Conservation (phyloP, 2,329 filamentous ascomycete species). For the Aureobasidium sp. region DNA sequence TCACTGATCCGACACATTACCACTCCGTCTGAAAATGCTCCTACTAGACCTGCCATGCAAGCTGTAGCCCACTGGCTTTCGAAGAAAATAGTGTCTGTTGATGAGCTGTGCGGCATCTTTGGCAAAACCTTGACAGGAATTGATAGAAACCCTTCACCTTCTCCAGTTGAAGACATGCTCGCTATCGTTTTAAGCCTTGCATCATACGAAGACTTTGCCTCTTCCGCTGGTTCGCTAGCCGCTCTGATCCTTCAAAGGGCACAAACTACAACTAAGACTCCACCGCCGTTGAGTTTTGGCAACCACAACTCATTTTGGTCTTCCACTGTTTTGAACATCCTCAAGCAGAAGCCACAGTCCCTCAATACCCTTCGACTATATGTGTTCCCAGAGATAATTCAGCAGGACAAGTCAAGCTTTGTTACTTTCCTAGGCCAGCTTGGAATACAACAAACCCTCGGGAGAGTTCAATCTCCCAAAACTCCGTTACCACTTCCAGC, state of each 20-base stretch:
- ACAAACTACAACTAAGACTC: constrained; percentile 13
- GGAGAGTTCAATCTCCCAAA: not conserved
- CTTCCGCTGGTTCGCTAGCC: constrained; percentile 15
- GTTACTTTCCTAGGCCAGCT: constrained; percentile 34
- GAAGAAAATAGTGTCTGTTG: constrained; percentile 47
- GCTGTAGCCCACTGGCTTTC: constrained; percentile 58
- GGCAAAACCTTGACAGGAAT: not conserved
- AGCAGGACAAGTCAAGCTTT: constrained; percentile 34
- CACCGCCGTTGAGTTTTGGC: constrained; percentile 4
- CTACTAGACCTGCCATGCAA: constrained; percentile 62
- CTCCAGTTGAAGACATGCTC: not conserved
- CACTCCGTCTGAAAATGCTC: constrained; percentile 22
- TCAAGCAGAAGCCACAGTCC: constrained; percentile 30
- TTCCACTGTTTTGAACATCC: constrained; percentile 29
- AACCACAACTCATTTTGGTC: constrained; percentile 28
- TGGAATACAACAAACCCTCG: constrained; percentile 29
- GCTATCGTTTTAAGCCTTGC: not conserved
- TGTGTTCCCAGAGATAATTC: constrained; percentile 43
- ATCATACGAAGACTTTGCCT: constrained; percentile 26
- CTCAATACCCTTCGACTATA: constrained; percentile 38
- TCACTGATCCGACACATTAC: constrained; percentile 18
- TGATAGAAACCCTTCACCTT: not conserved
- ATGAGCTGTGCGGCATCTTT: not conserved
- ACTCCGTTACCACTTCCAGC: not conserved
- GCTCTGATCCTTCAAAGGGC: constrained; percentile 21